A percentile compares a stretch with the other conserved stretches of the same genome.
phyloP scores from a whole-genome alignment of 805 yeast genomes.

The Spathaspora arborariae region DNA sequence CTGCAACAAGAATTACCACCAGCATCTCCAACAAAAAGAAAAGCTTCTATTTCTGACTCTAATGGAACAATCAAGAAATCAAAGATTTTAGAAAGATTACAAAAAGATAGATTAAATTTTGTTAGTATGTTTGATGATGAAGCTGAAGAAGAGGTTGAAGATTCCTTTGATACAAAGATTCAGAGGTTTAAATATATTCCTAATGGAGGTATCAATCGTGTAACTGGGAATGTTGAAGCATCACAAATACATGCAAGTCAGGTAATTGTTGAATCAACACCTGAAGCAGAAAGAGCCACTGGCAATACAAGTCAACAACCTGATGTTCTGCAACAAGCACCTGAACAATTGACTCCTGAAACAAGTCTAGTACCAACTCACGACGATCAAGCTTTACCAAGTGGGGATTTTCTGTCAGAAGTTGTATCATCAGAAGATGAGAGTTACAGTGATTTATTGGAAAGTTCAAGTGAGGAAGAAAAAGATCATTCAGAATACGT shows the following conservation, averaged over 20 bases:
- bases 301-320: too few relatives aligned
- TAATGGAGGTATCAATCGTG: neutral
- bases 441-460: neutral
- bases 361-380: too few relatives aligned
- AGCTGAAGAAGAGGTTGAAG: neutral
- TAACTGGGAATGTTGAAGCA: neutral
- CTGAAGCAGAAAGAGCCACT: neutral
- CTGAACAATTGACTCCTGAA: too few relatives aligned
- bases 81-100: conserved; percentile 6
- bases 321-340: too few relatives aligned
- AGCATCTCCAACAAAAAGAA: neutral
- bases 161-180: conserved; percentile 4
- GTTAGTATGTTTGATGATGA: conserved; percentile 4
- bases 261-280: neutral
- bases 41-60: neutral
- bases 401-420: too few relatives aligned
- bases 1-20: neutral
- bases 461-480: neutral
- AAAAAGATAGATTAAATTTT: conserved; percentile 6
- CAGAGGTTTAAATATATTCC: conserved; percentile 9
- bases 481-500: neutral
- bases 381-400: too few relatives aligned
- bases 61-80: conserved; percentile 7
- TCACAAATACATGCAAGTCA: neutral
- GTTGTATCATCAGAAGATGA: neutral